Evolutionary conservation across 352 stramenopile species (phyloP), one percentile per base, ranked within the genome.

Genomic region (Pythium plurisporium): DNA sequence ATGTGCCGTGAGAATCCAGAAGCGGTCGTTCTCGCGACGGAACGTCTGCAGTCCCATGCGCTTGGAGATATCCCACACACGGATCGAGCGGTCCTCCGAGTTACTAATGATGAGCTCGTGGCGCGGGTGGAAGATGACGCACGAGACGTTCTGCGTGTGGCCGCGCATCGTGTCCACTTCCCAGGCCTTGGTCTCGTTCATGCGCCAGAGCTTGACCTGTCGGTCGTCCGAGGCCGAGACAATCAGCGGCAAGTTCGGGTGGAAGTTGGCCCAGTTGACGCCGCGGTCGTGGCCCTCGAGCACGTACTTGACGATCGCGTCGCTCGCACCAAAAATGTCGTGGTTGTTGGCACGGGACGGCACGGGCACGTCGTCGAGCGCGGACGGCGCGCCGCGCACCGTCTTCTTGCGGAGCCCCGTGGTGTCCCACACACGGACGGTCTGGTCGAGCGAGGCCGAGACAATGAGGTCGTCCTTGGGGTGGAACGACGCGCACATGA

Each of bases 401-500:
- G 96, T 98, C 78, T 99, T 99, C 78, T 99, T 99, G 26, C 97
- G 83, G 38, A 99, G 80, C 2, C 96, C 96, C n/a, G 94, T 98
- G 20, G 95, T 99, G 75, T 99, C 98, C 98, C 98, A 99, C 27
- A 99, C 97, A 19, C 97, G 81, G 12, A 69, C 95, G 1, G 97
- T 99, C 76, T 99, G 96, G 76, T 99, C 97, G 45, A 99, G 84
- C 42, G 92, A 98, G 22, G 97, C 96, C 36, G 92, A 98, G 42
- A 99, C 96, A 64, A 99, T 98, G n/a, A 99, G 81, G 79, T 99
- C 96, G 68, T 99, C 97, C 67, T 98, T 98, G 4, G 97, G 97
- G 79, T 99, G 97, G 78, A 99, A 99, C n/a, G 86, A 71, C 0
- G 97, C 97, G 74, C 96, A 99, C 98, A 99, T 99, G 62, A 99